Evolutionary conservation across 495 filamentous ascomycete species (phyloP), one percentile per base, ranked within the genome.

Genomic region (Aspergillus haitiensis): DNA sequence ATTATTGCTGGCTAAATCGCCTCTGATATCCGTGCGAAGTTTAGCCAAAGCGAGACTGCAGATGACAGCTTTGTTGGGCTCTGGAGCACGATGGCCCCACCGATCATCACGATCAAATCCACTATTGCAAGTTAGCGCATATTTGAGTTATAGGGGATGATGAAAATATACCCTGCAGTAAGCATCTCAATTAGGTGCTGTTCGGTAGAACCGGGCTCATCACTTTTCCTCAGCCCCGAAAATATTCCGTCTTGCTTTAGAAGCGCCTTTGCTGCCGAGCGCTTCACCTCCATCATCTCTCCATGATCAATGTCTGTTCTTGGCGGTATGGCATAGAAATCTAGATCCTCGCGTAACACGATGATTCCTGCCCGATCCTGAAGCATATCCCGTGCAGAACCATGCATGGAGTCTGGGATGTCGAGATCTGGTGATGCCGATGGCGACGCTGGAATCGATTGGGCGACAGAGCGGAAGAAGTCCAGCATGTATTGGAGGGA

Each of bases 111-210:
- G 89, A 67, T 97, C 92, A 80, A 99, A 99, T 27, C 94, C 94
- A 64, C 94, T 98, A 57, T 10, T 50, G 55, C 66, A 54, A 68
- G 60, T 62, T 33, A 55, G 45, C 65, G 65, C 31, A 6, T n/a
- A 32, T 21, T 2, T 12, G n/a, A 7, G 13, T 10, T 27, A 16
- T 50, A 39, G 32, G 21, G 11, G 7, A 9, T 13, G 45, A 50
- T 5, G 7, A 62, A 35, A 57, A 75, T 85, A 74, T 78, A 98
- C 93, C 93, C 94, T 67, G 94, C 94, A 21, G 94, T 99, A 78
- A 99, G 74, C 94, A 99, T 99, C 78, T 99, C 94, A 69, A 99
- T 98, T 49, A 99, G 78, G 78, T 99, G 94, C 71, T 97, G 95
- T 72, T 99, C 94, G 0, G 94, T 99, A 27, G 94, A 97, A 7